These are phyloP conservation scores for Neolentinus lepideus DNA, from an alignment of 1,284 basidiomycete species.

Conservation along the genomic window DNA sequence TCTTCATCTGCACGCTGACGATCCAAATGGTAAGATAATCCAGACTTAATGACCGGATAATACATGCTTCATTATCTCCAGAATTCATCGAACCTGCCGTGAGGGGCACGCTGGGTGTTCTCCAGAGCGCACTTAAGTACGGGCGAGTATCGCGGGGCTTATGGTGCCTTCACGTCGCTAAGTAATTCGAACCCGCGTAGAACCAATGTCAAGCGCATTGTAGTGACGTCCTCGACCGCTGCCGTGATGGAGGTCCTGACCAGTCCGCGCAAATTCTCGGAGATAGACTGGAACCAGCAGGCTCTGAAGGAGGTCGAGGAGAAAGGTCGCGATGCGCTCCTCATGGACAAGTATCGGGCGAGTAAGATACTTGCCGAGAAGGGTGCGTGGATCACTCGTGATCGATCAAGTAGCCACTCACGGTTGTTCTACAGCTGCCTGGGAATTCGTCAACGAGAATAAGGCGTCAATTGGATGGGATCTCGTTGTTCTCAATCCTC, in stretches of 20 bases:
- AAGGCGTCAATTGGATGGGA: conserved; percentile 44
- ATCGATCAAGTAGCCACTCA: too few relatives aligned
- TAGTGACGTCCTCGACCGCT: conserved; percentile 56
- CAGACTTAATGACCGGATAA: conserved; percentile 7
- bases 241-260: conserved; percentile 31
- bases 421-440: conserved; percentile 28
- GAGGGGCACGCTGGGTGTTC: conserved; percentile 51
- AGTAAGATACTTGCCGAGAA: conserved; percentile 69
- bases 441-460: conserved; percentile 52
- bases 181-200: conserved; percentile 13
- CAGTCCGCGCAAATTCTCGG: conserved; percentile 18
- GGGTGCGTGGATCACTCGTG: conserved; percentile 21
- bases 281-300: too few relatives aligned
- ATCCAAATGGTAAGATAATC: conserved; percentile 25
- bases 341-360: conserved; percentile 41
- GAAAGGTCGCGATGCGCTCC: conserved; percentile 39
- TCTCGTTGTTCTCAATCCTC: conserved; percentile 48
- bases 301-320: conserved; percentile 43
- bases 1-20: conserved; percentile 25
- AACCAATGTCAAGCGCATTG: conserved; percentile 50
- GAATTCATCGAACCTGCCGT: conserved; percentile 46
- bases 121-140: conserved; percentile 45
- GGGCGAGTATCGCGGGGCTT: conserved; percentile 24
- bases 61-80: conserved; percentile 7
- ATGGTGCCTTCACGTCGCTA: not conserved